Conservation (phyloP, 2,329 filamentous ascomycete species). For the Westerdykella aurantiaca region DNA sequence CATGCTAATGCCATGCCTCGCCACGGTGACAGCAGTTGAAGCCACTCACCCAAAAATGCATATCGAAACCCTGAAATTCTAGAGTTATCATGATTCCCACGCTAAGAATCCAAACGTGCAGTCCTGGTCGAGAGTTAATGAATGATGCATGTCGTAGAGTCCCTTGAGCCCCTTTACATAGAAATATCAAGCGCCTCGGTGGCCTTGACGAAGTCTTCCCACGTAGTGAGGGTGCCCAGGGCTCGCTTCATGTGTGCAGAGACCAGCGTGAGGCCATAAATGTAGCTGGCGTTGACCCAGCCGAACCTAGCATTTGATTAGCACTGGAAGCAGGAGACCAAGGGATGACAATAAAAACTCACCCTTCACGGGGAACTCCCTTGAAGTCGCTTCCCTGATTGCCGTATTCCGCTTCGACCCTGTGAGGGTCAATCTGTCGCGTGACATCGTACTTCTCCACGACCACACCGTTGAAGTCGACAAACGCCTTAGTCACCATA, state of each 20-base stretch:
- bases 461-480: conserved; percentile 96
- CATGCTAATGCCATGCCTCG: too few relatives aligned
- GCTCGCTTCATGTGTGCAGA: conserved; percentile 86
- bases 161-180: neutral
- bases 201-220: conserved; percentile 73
- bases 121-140: too few relatives aligned
- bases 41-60: too few relatives aligned
- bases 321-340: conserved; percentile 7
- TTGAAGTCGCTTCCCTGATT: conserved; percentile 96
- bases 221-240: conserved; percentile 80
- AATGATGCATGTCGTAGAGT: too few relatives aligned
- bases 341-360: conserved; percentile 40
- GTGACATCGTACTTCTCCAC: conserved; percentile 99
- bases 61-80: too few relatives aligned
- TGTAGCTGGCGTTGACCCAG: conserved; percentile 98
- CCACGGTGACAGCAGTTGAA: too few relatives aligned
- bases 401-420: conserved; percentile 93
- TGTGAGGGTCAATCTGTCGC: conserved; percentile 79
- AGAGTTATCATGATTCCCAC: too few relatives aligned
- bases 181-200: conserved; percentile 32
- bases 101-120: too few relatives aligned
- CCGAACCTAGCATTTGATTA: conserved; percentile 63
- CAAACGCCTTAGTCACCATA: conserved; percentile 97
- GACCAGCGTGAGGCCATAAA: conserved; percentile 84
- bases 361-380: conserved; percentile 94